Percentiles rank a stretch among this genome's conserved stretches.
These are phyloP conservation scores for Lepiota venenata DNA, from an alignment of 768 basidiomycete species.

Conservation along the genomic window DNA sequence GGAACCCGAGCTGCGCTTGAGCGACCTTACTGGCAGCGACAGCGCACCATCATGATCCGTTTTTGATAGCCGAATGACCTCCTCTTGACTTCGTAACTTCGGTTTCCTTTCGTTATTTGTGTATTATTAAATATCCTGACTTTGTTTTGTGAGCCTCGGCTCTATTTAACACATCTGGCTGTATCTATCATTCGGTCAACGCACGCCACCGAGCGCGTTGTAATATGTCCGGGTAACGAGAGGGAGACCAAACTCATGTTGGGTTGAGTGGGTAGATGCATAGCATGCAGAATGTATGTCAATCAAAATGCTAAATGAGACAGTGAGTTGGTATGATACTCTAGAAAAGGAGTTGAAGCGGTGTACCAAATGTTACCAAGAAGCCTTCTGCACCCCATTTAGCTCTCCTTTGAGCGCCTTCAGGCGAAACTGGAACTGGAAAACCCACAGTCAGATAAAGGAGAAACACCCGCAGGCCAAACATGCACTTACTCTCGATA, in stretches of 20 bases:
- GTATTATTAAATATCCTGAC: neutral
- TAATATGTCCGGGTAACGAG: too few relatives aligned
- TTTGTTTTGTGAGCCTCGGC: too few relatives aligned
- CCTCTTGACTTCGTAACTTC: neutral
- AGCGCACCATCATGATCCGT: neutral
- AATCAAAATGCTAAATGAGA: neutral
- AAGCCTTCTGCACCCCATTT: conserved; percentile 86
- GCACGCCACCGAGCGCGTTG: too few relatives aligned
- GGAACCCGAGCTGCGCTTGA: conserved; percentile 62
- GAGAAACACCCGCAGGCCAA: neutral
- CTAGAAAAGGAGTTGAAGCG: neutral
- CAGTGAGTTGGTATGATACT: neutral
- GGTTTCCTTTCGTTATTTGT: neutral
- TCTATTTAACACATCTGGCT: too few relatives aligned
- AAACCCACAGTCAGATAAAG: neutral
- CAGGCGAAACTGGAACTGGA: conserved; percentile 85
- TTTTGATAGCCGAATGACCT: too few relatives aligned
- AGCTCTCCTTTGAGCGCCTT: conserved; percentile 81
- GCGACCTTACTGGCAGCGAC: conserved; percentile 28
- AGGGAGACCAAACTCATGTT: too few relatives aligned
- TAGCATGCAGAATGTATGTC: too few relatives aligned
- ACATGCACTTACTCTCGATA: conserved; percentile 62
- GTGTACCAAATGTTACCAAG: conserved; percentile 62
- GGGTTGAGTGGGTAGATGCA: too few relatives aligned
- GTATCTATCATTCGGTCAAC: too few relatives aligned